Evolutionary conservation across 2,329 filamentous ascomycete species (phyloP), one percentile per base, ranked within the genome.

Genomic region (Fonsecaea erecta): DNA sequence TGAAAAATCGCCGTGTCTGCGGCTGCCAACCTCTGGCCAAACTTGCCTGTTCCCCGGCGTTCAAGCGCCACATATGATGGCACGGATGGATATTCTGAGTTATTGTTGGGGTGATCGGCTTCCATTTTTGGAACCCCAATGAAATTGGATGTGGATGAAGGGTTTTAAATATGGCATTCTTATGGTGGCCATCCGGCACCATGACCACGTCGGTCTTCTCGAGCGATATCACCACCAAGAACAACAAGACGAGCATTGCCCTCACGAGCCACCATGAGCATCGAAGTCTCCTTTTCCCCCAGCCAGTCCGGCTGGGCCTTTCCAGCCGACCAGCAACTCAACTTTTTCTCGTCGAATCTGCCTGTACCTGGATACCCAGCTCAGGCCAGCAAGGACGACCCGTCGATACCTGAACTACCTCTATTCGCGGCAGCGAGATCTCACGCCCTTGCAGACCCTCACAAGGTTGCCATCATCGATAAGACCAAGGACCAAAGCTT

Each of bases 391-490:
- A 62, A 54, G 46, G 52, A 56, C 32, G 53, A 62, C 9, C 24
- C 51, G 9, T 57, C 63, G 12, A 40, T 66, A 51, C 64, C 64
- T 30, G 64, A 63, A 40, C 70, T 80, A 11, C 78, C 78, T 34
- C 69, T 80, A 21, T 80, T 80, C 62, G 64, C 76, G 26, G 75
- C 73, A 46, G 79, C 78, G 4, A 74, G 73, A 62, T 73, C 75
- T 28, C 73, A 76, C 67, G 76, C 75, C 9, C 71, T 71, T 40
- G 71, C 69, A 32, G 71, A 76, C 57, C 70, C 74, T 12, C 59
- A 70, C 30, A 79, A 79, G 60, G 66, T 78, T 40, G 79, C 78
- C 11, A 70, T 80, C 16, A 72, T 79, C 48, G 78, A 80, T 64
- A 70, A 72, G 18, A 73, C 75, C 28, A 79, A 78, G 65, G 70